Conservation (phyloP, 2,329 filamentous ascomycete species). For the Beauveria bassiana region DNA sequence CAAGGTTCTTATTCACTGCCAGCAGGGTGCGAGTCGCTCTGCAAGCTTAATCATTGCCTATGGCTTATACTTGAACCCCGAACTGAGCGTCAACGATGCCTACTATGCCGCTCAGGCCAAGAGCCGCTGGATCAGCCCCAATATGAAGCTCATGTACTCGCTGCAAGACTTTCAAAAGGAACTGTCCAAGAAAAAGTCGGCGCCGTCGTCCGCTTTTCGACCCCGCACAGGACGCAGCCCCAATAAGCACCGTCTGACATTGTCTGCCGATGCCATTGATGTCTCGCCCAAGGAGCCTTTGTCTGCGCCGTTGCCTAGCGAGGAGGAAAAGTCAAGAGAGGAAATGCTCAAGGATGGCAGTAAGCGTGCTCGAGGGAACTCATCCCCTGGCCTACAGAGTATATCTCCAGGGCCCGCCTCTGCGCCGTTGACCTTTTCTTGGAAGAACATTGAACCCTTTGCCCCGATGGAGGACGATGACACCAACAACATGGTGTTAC, state of each 20-base stretch:
- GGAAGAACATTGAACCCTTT: constrained; percentile 32
- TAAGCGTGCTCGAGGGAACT: constrained; percentile 43
- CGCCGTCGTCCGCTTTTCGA: constrained; percentile 36
- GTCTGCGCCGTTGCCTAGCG: constrained; percentile 52
- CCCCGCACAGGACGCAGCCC: constrained; percentile 45
- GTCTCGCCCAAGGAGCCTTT: constrained; percentile 46
- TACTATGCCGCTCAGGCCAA: constrained; percentile 74
- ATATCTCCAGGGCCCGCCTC: constrained; percentile 59
- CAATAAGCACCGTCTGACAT: constrained; percentile 51
- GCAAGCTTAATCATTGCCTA: constrained; percentile 83
- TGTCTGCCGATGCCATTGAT: constrained; percentile 52
- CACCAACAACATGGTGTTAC: not conserved
- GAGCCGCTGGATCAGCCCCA: constrained; percentile 82
- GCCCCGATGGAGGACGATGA: not conserved
- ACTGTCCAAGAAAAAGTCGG: constrained; percentile 41
- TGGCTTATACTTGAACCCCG: constrained; percentile 70
- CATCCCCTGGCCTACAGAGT: constrained; percentile 40
- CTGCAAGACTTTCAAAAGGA: constrained; percentile 73
- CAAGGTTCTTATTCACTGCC: constrained; percentile 74
- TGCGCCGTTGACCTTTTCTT: constrained; percentile 56
- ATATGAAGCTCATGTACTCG: constrained; percentile 89
- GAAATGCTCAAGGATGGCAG: constrained; percentile 32
- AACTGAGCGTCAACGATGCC: constrained; percentile 71
- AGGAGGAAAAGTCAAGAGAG: constrained; percentile 38
- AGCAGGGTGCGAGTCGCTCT: constrained; percentile 78